These are phyloP conservation scores for Pseudomassariella vexata DNA, from an alignment of 2,329 filamentous ascomycete genomes.

Conservation along the genomic window DNA sequence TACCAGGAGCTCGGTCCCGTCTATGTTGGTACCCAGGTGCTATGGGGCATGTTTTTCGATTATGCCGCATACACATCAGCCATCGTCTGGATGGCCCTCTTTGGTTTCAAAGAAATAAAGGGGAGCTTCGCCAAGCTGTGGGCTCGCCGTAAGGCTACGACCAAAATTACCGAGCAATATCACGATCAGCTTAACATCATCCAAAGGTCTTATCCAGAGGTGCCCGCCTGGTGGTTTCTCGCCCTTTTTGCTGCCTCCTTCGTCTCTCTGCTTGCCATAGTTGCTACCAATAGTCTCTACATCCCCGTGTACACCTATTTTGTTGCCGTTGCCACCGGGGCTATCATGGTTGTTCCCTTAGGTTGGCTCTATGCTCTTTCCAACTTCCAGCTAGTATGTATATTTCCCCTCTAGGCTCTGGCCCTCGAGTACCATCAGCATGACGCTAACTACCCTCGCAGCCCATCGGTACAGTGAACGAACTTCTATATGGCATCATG, in stretches of 20 bases:
- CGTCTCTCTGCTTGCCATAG: constrained; percentile 39
- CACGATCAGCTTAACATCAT: constrained; percentile 54
- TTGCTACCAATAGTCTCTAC: constrained; percentile 45
- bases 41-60: constrained; percentile 56
- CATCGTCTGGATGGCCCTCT: constrained; percentile 52
- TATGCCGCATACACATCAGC: constrained; percentile 55
- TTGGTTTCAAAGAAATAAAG: constrained; percentile 44
- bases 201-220: constrained; percentile 50
- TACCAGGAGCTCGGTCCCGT: constrained; percentile 44
- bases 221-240: constrained; percentile 54
- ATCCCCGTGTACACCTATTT: constrained; percentile 57
- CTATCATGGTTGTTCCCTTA: constrained; percentile 49
- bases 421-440: not conserved
- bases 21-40: constrained; percentile 51
- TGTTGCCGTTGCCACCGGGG: constrained; percentile 49
- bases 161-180: constrained; percentile 48
- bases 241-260: constrained; percentile 43
- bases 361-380: constrained; percentile 56
- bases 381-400: constrained; percentile 37
- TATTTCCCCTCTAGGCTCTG: not conserved
- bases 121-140: constrained; percentile 37
- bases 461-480: constrained; percentile 53
- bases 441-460: constrained; percentile 17
- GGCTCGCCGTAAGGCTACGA: constrained; percentile 24
- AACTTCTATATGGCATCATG: constrained; percentile 56